Evolutionary conservation across 495 filamentous ascomycete genomes (phyloP).

Genomic region (Massariosphaeria phaeospora): DNA sequence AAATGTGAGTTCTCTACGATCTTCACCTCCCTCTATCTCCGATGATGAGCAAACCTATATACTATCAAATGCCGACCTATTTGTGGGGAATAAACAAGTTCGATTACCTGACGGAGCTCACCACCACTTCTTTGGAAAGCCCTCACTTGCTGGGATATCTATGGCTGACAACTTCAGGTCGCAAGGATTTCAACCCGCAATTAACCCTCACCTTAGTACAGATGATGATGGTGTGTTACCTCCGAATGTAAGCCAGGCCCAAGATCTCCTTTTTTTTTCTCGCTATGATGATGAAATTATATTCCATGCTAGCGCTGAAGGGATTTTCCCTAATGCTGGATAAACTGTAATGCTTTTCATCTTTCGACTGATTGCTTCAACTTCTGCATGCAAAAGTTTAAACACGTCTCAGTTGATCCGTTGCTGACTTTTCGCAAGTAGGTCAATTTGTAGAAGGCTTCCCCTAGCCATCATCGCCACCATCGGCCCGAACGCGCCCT

Average conservation of each 20-base stretch:
- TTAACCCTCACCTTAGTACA: too few relatives aligned
- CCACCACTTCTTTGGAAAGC: too few relatives aligned
- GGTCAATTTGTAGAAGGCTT: too few relatives aligned
- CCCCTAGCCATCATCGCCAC: too few relatives aligned
- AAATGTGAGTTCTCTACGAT: neutral
- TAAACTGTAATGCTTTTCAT: slow-evolving; percentile 29
- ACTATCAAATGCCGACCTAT: slow-evolving; percentile 31
- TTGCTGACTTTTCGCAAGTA: too few relatives aligned
- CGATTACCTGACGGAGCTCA: slow-evolving; percentile 33
- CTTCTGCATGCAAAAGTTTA: too few relatives aligned
- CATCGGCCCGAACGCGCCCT: too few relatives aligned
- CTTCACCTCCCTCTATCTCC: neutral
- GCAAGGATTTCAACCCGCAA: too few relatives aligned
- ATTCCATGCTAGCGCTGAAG: slow-evolving; percentile 33
- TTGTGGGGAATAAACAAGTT: slow-evolving; percentile 26
- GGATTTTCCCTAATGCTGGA: slow-evolving; percentile 16
- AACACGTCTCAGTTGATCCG: too few relatives aligned
- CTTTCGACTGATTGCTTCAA: slow-evolving; percentile 34
- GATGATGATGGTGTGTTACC: too few relatives aligned
- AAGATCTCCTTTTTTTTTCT: neutral
- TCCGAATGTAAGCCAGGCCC: slow-evolving; percentile 8
- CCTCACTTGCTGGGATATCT: too few relatives aligned
- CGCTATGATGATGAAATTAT: slow-evolving; percentile 21
- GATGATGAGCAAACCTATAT: slow-evolving; percentile 25
- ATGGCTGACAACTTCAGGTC: too few relatives aligned